Evolutionary conservation across 2,329 filamentous ascomycete species (phyloP), one percentile per base, ranked within the genome.

Genomic region (Fusarium torreyae): DNA sequence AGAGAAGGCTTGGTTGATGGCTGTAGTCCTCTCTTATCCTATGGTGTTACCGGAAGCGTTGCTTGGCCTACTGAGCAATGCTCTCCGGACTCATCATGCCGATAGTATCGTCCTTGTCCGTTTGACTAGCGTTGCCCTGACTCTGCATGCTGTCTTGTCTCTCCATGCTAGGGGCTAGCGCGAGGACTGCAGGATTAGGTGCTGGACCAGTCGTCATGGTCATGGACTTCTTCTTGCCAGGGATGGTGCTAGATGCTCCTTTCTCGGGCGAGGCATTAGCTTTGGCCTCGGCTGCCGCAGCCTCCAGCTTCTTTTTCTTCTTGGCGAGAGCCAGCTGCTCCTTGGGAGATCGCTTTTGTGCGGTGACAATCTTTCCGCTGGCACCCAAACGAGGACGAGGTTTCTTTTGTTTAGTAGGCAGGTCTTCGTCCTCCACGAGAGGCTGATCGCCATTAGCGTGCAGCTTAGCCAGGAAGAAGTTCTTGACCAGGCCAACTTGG

Each of bases 401-500:
- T 81, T 83, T 91, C 83, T 94, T 87, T 81, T 99, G 96, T 81
- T 99, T 99, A 57, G 91, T 88, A 17, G 97, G 96, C 24, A 99
- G 84, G 72, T 99, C 95, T 76, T 98, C 93, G 81, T 99, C 96
- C 82, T 99, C 96, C 53, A 97, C 84, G 70, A 99, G 86, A 43
- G 94, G 90, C 77, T 94, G 88, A 75, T 95, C 80, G 77, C 88
- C 88, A 78, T 94, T 96, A 57, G 93, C 91, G 74, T 94, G 92
- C 60, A 99, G 84, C 80, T 97, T 97, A 73, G 90, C 90, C 62
- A 94, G 89, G 84, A 98, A 97, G 86, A 97, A 99, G 75, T 93
- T 92, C 79, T 93, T 93, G 60, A 97, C 90, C 57, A 99, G 86
- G 6, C 94, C 94, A 71, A 98, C 94, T 76, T 98, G 91, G 44